phyloP scores from a whole-genome alignment of 148 eudicot genomes.

The Heliosperma pusillum region DNA sequence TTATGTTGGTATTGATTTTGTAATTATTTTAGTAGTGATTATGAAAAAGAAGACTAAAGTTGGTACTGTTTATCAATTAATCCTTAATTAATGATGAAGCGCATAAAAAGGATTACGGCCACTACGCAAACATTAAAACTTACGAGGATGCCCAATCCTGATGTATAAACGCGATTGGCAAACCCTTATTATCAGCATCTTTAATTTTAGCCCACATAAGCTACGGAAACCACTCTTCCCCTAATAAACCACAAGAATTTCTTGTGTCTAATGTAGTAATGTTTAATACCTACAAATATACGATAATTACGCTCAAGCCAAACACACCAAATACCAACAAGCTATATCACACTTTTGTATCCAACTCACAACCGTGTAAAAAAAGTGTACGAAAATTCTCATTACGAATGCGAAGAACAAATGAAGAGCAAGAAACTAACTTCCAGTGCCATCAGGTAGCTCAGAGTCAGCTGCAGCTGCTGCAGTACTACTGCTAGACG shows the following conservation, averaged over 20 bases:
- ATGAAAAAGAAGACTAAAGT: too few species aligned
- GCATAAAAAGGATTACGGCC: too few species aligned
- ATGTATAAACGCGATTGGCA: too few species aligned
- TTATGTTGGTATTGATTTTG: too few species aligned
- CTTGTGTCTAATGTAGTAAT: neutral
- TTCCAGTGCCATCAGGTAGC: slow-evolving; percentile 89
- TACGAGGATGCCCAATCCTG: too few species aligned
- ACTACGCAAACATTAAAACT: too few species aligned
- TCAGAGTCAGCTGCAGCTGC: slow-evolving; percentile 42
- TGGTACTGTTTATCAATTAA: too few species aligned
- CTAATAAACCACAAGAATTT: neutral
- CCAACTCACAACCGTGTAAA: neutral
- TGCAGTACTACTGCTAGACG: slow-evolving; percentile 47
- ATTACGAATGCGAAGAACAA: neutral
- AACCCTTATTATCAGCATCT: too few species aligned
- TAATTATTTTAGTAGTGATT: too few species aligned
- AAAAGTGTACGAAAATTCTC: neutral
- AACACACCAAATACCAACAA: neutral
- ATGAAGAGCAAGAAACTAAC: slow-evolving; percentile 42
- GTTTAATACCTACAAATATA: neutral
- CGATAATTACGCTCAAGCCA: neutral
- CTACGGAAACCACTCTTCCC: neutral
- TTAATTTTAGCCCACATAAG: too few species aligned
- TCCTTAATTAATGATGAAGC: too few species aligned
- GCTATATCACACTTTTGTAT: neutral